Percentiles rank a stretch among this genome's conserved stretches.
Evolutionary conservation across 768 basidiomycete genomes (phyloP).

Genomic region (Calocera cornea): DNA sequence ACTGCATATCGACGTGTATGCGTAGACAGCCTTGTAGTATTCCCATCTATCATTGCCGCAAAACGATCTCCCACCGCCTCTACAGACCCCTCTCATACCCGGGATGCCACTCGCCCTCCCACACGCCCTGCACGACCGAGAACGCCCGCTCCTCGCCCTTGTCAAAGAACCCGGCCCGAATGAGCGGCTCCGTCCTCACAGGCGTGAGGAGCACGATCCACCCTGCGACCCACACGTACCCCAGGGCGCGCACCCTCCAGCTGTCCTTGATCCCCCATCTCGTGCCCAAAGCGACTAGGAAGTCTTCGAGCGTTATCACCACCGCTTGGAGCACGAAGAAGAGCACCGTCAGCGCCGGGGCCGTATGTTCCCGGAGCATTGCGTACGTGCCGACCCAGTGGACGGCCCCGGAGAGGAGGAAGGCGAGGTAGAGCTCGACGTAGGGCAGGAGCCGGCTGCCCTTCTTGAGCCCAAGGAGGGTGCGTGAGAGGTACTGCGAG

Average conservation of each 20-base stretch:
- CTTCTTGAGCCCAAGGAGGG: background rate
- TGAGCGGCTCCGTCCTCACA: background rate
- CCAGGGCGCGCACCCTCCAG: background rate
- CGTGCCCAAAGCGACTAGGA: background rate
- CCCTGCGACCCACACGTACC: background rate
- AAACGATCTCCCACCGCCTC: too few relatives aligned
- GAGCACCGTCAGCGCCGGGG: background rate
- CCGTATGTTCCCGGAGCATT: background rate
- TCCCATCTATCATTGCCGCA: too few relatives aligned
- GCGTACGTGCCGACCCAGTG: background rate
- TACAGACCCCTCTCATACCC: background rate
- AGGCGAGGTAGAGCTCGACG: background rate
- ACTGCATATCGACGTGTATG: too few relatives aligned
- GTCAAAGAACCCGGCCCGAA: background rate
- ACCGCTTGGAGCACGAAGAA: background rate
- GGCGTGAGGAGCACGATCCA: background rate
- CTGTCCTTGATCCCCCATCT: background rate
- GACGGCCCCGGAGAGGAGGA: background rate
- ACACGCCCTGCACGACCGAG: background rate
- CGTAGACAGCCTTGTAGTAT: too few relatives aligned
- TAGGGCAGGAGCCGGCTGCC: background rate
- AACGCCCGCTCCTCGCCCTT: background rate
- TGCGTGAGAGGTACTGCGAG: background rate
- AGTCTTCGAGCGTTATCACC: background rate
- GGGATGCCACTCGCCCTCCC: background rate